These are phyloP conservation scores for Lasiosphaeriaceae sp. DNA, from an alignment of 495 filamentous ascomycete genomes.

Conservation along the genomic window DNA sequence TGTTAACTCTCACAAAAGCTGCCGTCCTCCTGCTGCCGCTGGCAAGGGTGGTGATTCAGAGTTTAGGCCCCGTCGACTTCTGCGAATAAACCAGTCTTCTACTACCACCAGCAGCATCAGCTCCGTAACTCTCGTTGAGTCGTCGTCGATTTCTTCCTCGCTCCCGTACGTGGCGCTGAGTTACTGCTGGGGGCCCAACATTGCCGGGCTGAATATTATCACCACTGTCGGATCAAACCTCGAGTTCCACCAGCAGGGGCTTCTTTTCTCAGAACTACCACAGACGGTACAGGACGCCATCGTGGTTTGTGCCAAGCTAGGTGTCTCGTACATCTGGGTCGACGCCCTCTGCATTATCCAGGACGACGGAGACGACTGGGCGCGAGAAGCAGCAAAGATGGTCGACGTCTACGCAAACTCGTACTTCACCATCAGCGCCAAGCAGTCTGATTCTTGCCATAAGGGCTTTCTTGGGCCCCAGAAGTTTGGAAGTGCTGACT, in stretches of 20 bases:
- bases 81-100: neutral
- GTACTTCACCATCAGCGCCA: slow-evolving; percentile 23
- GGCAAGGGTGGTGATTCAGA: neutral
- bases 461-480: slow-evolving; percentile 6
- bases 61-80: neutral
- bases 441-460: neutral
- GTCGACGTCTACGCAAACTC: slow-evolving; percentile 23
- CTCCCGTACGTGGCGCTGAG: neutral
- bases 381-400: slow-evolving; percentile 26
- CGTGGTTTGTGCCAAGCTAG: neutral
- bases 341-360: slow-evolving; percentile 23
- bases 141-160: neutral
- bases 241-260: neutral
- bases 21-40: neutral
- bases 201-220: neutral
- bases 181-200: neutral
- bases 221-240: neutral
- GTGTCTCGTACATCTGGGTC: slow-evolving; percentile 1
- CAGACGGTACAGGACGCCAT: slow-evolving; percentile 3
- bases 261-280: neutral
- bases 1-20: neutral
- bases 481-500: neutral
- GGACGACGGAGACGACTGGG: slow-evolving; percentile 27
- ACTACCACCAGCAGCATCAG: neutral
- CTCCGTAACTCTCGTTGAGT: neutral